Conservation (phyloP, 768 basidiomycete genomes). For the Boletus pseudo-olivaceus region DNA sequence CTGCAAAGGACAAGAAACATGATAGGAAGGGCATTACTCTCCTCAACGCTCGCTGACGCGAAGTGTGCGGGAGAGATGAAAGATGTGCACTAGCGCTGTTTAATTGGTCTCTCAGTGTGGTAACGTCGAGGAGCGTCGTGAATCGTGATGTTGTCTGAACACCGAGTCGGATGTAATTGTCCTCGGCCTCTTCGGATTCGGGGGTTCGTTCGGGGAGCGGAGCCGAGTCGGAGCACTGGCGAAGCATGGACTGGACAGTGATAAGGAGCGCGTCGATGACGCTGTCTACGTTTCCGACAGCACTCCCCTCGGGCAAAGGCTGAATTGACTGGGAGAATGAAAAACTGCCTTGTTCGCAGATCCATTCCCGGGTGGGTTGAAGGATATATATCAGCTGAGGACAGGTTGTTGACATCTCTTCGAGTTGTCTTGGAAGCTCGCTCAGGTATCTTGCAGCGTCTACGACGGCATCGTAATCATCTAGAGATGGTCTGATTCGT, state of each 20-base stretch:
- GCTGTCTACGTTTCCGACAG: constrained; percentile 28
- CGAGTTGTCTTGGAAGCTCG: constrained; percentile 23
- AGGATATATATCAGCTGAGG: constrained; percentile 29
- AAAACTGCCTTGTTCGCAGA: constrained; percentile 26
- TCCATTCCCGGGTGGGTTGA: constrained; percentile 28
- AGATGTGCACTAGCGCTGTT: constrained; percentile 38
- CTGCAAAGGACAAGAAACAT: constrained; percentile 53
- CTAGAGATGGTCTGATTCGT: constrained; percentile 20
- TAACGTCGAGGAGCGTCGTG: constrained; percentile 48
- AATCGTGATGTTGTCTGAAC: constrained; percentile 42
- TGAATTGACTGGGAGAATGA: constrained; percentile 12
- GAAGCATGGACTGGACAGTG: constrained; percentile 57
- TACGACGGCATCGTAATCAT: constrained; percentile 33
- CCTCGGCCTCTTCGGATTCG: constrained; percentile 33
- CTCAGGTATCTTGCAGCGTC: constrained; percentile 26
- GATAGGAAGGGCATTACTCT: constrained; percentile 74
- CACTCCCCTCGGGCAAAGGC: background rate
- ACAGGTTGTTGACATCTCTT: constrained; percentile 28
- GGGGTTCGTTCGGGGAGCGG: background rate
- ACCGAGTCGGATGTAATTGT: constrained; percentile 52
- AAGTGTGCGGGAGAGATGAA: constrained; percentile 30
- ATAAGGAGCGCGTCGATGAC: constrained; percentile 65
- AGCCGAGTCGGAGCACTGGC: constrained; percentile 32
- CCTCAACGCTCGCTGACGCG: constrained; percentile 36
- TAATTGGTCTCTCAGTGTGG: constrained; percentile 40